Percentiles rank a stretch among this genome's conserved stretches.
phyloP scores from a whole-genome alignment of 495 filamentous ascomycete genomes.

The Lasiosphaeria ovina region DNA sequence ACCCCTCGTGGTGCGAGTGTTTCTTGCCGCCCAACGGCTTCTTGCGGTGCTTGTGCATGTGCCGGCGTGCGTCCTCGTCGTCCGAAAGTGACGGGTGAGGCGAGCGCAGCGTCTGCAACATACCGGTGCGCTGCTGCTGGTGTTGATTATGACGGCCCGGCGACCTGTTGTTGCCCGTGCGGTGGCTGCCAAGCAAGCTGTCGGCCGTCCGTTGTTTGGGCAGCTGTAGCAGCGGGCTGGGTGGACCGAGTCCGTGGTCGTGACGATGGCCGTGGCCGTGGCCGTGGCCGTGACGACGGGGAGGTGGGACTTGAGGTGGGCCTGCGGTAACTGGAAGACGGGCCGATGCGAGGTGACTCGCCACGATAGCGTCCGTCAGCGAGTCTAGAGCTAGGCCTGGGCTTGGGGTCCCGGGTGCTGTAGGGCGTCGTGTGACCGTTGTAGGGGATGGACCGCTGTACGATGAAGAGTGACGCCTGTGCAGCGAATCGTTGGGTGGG shows the following conservation, averaged over 20 bases:
- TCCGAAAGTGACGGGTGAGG: conserved; percentile 54
- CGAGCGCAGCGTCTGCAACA: conserved; percentile 74
- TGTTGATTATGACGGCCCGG: conserved; percentile 48
- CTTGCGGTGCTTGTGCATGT: conserved; percentile 44
- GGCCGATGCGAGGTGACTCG: conserved; percentile 76
- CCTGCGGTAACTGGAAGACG: conserved; percentile 30
- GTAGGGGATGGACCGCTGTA: conserved; percentile 8
- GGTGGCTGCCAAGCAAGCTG: conserved; percentile 14
- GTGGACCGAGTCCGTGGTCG: conserved; percentile 22
- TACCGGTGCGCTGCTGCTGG: conserved; percentile 34
- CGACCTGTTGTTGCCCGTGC: conserved; percentile 51
- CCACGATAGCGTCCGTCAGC: conserved; percentile 74
- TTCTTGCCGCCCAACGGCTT: conserved; percentile 43
- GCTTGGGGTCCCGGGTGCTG: conserved; percentile 14
- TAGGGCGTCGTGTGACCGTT: conserved; percentile 14
- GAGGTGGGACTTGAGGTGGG: conserved; percentile 30
- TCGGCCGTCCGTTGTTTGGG: conserved; percentile 45
- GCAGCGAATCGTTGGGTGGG: not conserved
- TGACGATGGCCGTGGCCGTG: conserved; percentile 12
- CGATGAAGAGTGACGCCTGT: not conserved
- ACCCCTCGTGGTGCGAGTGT: conserved; percentile 85
- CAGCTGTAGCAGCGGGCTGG: conserved; percentile 44
- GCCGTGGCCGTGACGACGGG: conserved; percentile 21
- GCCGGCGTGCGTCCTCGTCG: conserved; percentile 49
- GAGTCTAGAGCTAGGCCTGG: conserved; percentile 40